Base-by-base conservation (phyloP, 345 rosid genomes). In the Fremontodendron californicum region DNA sequence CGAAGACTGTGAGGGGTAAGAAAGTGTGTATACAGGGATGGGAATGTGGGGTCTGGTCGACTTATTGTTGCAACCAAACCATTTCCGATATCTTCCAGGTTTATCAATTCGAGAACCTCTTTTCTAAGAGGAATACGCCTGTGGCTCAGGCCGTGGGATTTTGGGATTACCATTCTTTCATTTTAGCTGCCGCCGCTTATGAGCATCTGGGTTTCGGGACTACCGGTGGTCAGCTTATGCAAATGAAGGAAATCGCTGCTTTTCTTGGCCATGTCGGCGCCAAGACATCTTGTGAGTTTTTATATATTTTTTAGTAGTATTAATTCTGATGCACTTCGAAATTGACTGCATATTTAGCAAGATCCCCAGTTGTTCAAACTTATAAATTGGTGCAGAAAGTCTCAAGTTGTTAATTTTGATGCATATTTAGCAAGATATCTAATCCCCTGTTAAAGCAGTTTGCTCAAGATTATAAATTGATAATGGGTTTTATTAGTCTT, bases 191-290 rank as follows among this genome's bases (percentile, higher is more conserved):
- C 40, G 74, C 92, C 23, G 52, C 76, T 33, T 96, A 9, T 49
- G 92, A 96, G 85, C 99, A 90, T 9, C 93, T 82, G 9, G 99
- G 98, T 0, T 96, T 96, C 78, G 89, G 98, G 46, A 96, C 99
- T 76, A 92, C 99, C 15, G 97, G 99, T 18, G 92, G 93, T 35
- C 82, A 91, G 85, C 78, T 33, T 42, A 88, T 79, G 93, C 96
- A 92, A 83, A 92, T 90, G 96, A 88, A 77, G 89, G 99, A 96
- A 84, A 43, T 96, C 58, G 93, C 93, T 23, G 99, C 99, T 15
- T 96, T 96, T 79, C 95, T 96, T 10, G 93, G 85, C 45, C 96
- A 93, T 71, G 97, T 96, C 42, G 98, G 93, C 77, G 19, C 83
- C 94, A 87, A 92, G 81, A 92, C 99, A 1, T 89, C 99, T 39